Base-by-base conservation (phyloP, 495 filamentous ascomycete genomes). In the Trichoderma orchidacearum region DNA sequence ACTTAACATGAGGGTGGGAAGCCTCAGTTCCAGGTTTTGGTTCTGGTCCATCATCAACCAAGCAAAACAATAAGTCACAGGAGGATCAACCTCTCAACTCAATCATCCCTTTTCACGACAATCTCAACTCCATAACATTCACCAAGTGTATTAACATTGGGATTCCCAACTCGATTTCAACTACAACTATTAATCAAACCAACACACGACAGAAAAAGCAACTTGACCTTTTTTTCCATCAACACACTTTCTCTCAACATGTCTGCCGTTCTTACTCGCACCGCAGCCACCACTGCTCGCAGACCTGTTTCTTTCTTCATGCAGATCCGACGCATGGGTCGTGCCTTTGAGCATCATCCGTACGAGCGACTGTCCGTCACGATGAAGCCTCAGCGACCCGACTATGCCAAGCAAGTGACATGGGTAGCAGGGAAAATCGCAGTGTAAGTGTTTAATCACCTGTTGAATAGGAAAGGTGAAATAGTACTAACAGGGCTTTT, bases 21-120 rank as follows among this genome's bases (percentile, higher is more conserved):
- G 41, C 41, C 18, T 25, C n/a, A n/a, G n/a, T 36, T 4, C 41
- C 1, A 48, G 3, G n/a, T 48, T n/a, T 27, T 27, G 7, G 11
- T 48, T 48, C 15, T 48, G 41, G 41, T 27, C 15, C 41, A 48
- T 48, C 41, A 48, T 48, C 41, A 48, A 48, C 18, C 18, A 48
- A 48, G 21, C 41, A 48, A 48, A 6, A 27, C 23, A 11, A 48
- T 11, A 28, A 48, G 23, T 23, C 41, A 28, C 21, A 25, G 41
- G n/a, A 48, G 41, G 41, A 48, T 48, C n/a, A n/a, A 48, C 41
- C 41, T 48, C 41, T 48, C 41, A 25, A 48, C 41, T 48, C 41
- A 48, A 48, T 17, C 41, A 25, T 17, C 12, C n/a, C n/a, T 15
- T 48, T 48, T 25, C 15, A 11, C 18, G 15, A 48, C 7, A 1